These are phyloP conservation scores for Gardenia jasminoides DNA, from an alignment of 257 asterid species.

Conservation along the genomic window DNA sequence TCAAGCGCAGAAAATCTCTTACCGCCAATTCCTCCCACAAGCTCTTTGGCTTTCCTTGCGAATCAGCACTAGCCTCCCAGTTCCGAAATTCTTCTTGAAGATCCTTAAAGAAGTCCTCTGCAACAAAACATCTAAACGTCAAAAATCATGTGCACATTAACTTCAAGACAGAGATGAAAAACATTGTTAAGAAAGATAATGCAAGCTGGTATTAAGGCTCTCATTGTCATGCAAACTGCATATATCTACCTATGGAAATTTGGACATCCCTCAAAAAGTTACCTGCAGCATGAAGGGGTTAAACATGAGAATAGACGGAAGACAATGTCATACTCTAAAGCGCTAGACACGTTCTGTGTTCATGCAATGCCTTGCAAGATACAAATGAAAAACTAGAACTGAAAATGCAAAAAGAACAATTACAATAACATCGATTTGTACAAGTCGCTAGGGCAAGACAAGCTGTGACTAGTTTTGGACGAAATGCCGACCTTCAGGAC, in stretches of 20 bases:
- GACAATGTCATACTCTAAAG: constrained; percentile 10
- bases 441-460: neutral
- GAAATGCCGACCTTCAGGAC: neutral
- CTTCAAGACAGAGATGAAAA: constrained; percentile 15
- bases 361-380: neutral
- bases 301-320: constrained; percentile 43
- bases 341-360: constrained; percentile 13
- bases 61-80: constrained; percentile 71
- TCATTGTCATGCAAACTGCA: constrained; percentile 31
- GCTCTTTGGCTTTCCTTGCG: constrained; percentile 85
- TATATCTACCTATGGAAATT: constrained; percentile 83
- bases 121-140: constrained; percentile 25
- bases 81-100: constrained; percentile 86
- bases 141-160: constrained; percentile 15
- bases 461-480: neutral
- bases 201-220: constrained; percentile 27
- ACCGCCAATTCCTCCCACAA: constrained; percentile 93
- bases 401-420: neutral
- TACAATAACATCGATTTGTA: neutral
- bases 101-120: constrained; percentile 91
- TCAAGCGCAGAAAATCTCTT: constrained; percentile 23
- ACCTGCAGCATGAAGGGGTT: constrained; percentile 82
- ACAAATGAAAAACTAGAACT: neutral
- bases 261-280: constrained; percentile 83
- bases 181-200: constrained; percentile 18